phyloP scores from a whole-genome alignment of 2,329 filamentous ascomycete genomes.

The Monosporascus sp. region DNA sequence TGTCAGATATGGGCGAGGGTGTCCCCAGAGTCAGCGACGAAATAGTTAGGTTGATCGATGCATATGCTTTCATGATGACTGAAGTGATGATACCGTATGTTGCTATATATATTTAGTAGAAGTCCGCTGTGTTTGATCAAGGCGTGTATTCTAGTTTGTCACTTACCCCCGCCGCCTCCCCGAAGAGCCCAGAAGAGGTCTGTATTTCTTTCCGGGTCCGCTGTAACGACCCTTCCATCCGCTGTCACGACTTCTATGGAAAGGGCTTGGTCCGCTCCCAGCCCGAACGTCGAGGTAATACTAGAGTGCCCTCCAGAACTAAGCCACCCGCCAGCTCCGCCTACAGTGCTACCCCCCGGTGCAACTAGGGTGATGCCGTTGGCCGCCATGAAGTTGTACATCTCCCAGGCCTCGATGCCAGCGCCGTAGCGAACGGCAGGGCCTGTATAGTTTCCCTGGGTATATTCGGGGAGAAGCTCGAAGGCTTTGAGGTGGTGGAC shows the following conservation, averaged over 20 bases:
- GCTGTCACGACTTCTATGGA: conserved; percentile 44
- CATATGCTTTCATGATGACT: conserved; percentile 26
- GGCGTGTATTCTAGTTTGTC: neutral
- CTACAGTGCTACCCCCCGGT: conserved; percentile 28
- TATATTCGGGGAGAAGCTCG: conserved; percentile 31
- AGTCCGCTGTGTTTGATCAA: neutral
- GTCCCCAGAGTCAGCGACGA: conserved; percentile 16
- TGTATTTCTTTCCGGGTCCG: conserved; percentile 37
- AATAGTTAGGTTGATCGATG: conserved; percentile 16
- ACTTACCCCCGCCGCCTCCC: conserved; percentile 44
- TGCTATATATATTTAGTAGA: conserved; percentile 9
- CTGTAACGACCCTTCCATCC: conserved; percentile 39
- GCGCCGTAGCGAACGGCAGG: conserved; percentile 33
- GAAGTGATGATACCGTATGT: conserved; percentile 27
- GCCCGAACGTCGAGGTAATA: conserved; percentile 40
- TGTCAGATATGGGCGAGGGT: conserved; percentile 8
- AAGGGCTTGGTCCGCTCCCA: conserved; percentile 49
- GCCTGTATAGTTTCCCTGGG: conserved; percentile 24
- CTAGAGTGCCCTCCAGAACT: conserved; percentile 47
- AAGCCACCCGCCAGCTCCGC: conserved; percentile 44
- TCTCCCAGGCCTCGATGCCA: conserved; percentile 31
- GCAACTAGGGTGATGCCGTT: conserved; percentile 26
- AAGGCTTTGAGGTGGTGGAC: conserved; percentile 42
- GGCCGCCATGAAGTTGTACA: conserved; percentile 25
- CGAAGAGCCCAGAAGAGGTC: conserved; percentile 53